Base-by-base conservation (phyloP, 176 grass and related monocot genomes). In the Phoenix roebelenii region DNA sequence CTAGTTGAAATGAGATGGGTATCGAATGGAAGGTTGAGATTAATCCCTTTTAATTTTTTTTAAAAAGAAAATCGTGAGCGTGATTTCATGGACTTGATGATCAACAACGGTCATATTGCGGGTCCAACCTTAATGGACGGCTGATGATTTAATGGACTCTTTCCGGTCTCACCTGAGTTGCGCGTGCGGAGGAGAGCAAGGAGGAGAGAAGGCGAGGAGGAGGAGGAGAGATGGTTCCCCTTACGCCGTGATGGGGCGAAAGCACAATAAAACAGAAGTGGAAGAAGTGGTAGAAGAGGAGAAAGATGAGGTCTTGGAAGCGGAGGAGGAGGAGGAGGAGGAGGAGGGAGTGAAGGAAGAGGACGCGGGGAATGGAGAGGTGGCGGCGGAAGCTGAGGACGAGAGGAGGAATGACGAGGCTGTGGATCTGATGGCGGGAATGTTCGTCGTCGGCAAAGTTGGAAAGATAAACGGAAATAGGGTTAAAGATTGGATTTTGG, bases 401-500 rank as follows among this genome's bases (percentile, higher is more conserved):
- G 62, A 65, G 4, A 63, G 63, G 35, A 52, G 49, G 52, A 69
- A 23, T 16, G 73, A 19, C 18, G 83, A 52, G 32, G 74, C 39
- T 23, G 56, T 55, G 6, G 80, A 71, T 1, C 66, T 57, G 18
- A 65, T 50, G 6, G 64, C 77, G 5, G 83, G 87, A 17, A 59
- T 91, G 32, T 84, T 78, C 1, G 50, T 91, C 4, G 87, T 97
- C 62, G 93, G 87, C 60, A 91, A 97, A 88, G 93, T 97, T 4
- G 93, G 93, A 22, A 97, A 97, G 93, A 84, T 91, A 75, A 44
- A n/a, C 18, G 59, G 35, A 44, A 44, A 16, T 53, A 29, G 55
- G 58, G 22, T 58, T 71, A 50, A 1, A 12, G 12, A 55, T 39
- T 54, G 16, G 51, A 18, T 3, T 50, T 22, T 28, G 59, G 4